These are phyloP conservation scores for Roridomyces roridus DNA, from an alignment of 768 basidiomycete genomes.

Conservation along the genomic window DNA sequence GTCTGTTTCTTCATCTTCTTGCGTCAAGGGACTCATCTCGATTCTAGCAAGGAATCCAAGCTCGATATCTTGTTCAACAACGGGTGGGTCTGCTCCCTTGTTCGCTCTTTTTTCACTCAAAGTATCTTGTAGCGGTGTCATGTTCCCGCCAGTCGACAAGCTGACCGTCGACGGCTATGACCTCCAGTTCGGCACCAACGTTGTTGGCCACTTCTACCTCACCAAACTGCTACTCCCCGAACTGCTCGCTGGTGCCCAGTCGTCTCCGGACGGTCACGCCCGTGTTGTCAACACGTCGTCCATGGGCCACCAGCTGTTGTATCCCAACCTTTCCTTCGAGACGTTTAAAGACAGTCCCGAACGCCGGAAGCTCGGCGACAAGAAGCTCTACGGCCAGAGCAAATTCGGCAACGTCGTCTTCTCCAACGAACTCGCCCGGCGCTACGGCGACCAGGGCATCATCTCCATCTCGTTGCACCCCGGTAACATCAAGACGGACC, in stretches of 20 bases:
- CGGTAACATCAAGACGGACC: slow-evolving; percentile 41
- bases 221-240: slow-evolving; percentile 56
- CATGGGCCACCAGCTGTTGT: slow-evolving; percentile 34
- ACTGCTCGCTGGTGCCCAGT: slow-evolving; percentile 44
- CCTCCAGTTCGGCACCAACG: slow-evolving; percentile 62
- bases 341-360: slow-evolving; percentile 43
- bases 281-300: slow-evolving; percentile 58
- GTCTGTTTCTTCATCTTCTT: neutral
- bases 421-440: slow-evolving; percentile 51
- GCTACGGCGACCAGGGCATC: slow-evolving; percentile 52
- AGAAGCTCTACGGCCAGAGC: slow-evolving; percentile 38
- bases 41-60: slow-evolving; percentile 46
- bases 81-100: slow-evolving; percentile 41
- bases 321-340: slow-evolving; percentile 41
- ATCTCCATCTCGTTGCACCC: slow-evolving; percentile 55
- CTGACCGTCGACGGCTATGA: slow-evolving; percentile 58
- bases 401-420: slow-evolving; percentile 56
- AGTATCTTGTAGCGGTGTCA: slow-evolving; percentile 48
- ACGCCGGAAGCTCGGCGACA: slow-evolving; percentile 26
- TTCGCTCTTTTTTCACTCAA: neutral
- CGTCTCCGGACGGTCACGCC: slow-evolving; percentile 45
- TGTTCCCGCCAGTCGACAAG: slow-evolving; percentile 44
- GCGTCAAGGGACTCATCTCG: too few species aligned
- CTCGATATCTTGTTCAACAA: slow-evolving; percentile 59
- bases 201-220: slow-evolving; percentile 56